Evolutionary conservation across 2,329 filamentous ascomycete species (phyloP).

Genomic region (Diaporthe vexans): DNA sequence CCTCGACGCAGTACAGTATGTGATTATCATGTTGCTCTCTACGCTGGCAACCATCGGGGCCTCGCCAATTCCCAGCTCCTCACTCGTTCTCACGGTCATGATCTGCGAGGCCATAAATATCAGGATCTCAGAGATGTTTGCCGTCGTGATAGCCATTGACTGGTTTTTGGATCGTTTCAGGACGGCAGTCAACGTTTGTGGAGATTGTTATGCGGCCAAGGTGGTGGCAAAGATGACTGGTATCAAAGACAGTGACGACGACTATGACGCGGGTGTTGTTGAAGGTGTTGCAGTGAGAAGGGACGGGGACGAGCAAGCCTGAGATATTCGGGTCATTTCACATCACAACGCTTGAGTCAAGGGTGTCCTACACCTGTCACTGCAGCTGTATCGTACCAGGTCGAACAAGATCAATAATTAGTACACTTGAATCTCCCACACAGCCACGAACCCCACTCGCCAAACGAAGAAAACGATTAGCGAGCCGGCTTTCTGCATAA

Average conservation of each 20-base stretch:
- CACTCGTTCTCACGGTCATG: slow-evolving; percentile 66
- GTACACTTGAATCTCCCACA: background rate
- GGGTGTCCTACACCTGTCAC: too few relatives aligned
- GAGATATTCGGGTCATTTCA: background rate
- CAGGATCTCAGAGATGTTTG: slow-evolving; percentile 63
- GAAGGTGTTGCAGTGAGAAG: slow-evolving; percentile 3
- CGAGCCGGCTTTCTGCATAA: background rate
- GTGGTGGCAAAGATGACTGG: slow-evolving; percentile 57
- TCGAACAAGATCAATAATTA: background rate
- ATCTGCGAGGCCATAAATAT: slow-evolving; percentile 61
- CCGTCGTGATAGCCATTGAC: slow-evolving; percentile 66
- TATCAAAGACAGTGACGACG: slow-evolving; percentile 45
- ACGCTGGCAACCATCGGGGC: slow-evolving; percentile 67
- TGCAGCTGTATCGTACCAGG: background rate
- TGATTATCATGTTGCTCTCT: slow-evolving; percentile 62
- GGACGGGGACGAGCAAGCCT: background rate
- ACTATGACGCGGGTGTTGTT: background rate
- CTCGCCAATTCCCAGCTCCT: slow-evolving; percentile 66
- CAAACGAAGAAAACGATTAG: too few relatives aligned
- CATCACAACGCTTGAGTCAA: background rate
- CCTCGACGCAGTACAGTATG: slow-evolving; percentile 60
- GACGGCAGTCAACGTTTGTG: slow-evolving; percentile 64
- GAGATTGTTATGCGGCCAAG: slow-evolving; percentile 61
- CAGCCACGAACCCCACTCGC: too few relatives aligned
- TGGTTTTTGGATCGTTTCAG: slow-evolving; percentile 71